phyloP scores from a whole-genome alignment of 2,329 filamentous ascomycete genomes.

The Anthostomella pinea region DNA sequence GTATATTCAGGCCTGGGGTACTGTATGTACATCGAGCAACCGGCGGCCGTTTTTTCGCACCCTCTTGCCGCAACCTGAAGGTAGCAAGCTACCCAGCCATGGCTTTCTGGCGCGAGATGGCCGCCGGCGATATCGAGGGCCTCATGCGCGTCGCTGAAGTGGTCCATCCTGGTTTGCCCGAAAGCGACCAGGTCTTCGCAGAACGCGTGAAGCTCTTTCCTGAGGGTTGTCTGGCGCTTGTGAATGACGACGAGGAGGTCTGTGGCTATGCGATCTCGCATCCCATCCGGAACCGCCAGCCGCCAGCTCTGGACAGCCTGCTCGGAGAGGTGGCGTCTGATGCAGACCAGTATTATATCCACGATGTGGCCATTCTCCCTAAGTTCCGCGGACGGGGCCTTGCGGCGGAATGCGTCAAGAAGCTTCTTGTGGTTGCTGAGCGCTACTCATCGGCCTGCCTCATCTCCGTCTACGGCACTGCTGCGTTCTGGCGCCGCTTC shows the following conservation, averaged over 20 bases:
- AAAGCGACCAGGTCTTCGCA: conserved; percentile 28
- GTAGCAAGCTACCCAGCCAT: background rate
- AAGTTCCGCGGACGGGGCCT: conserved; percentile 26
- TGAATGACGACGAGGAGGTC: conserved; percentile 16
- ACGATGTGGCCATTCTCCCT: conserved; percentile 34
- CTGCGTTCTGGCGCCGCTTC: conserved; percentile 32
- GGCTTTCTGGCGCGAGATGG: conserved; percentile 30
- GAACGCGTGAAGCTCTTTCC: conserved; percentile 36
- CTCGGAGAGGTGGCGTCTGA: conserved; percentile 27
- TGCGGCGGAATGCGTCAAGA: conserved; percentile 25
- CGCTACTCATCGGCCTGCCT: conserved; percentile 29
- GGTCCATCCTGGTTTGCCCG: conserved; percentile 32
- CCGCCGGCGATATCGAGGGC: conserved; percentile 21
- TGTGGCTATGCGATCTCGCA: conserved; percentile 37
- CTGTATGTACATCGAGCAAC: no score
- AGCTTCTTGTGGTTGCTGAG: conserved; percentile 22
- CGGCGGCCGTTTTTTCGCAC: no score
- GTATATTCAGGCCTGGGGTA: no score
- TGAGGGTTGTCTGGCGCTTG: conserved; percentile 32
- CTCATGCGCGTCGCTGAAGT: conserved; percentile 27
- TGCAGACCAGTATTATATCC: conserved; percentile 37
- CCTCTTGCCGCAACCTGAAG: no score
- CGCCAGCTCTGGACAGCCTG: conserved; percentile 31
- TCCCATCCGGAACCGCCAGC: conserved; percentile 30
- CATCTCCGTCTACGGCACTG: conserved; percentile 36